phyloP scores from a whole-genome alignment of 352 stramenopile genomes.

The Phytopythium aichiense region DNA sequence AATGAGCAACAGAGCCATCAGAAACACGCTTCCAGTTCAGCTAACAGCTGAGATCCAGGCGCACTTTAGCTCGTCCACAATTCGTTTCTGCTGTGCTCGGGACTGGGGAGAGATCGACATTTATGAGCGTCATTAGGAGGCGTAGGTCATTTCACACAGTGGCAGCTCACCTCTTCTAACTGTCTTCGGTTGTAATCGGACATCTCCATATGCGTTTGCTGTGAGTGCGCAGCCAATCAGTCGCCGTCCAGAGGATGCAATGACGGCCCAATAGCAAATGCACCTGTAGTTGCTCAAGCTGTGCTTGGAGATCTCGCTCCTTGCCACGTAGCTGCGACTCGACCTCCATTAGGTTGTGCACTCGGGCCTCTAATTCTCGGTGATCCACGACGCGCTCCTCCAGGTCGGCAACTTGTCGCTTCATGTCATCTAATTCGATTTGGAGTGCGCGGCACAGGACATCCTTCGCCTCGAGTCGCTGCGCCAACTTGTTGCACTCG shows the following conservation, averaged over 20 bases:
- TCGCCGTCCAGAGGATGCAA: not conserved
- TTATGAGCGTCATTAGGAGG: not conserved
- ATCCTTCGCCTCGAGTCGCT: constrained; percentile 51
- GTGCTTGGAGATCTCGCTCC: constrained; percentile 25
- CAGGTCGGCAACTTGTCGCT: constrained; percentile 29
- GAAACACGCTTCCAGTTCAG: not conserved
- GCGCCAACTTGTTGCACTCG: constrained; percentile 43
- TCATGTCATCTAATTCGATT: constrained; percentile 49
- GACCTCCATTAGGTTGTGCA: constrained; percentile 37
- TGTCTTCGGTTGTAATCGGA: constrained; percentile 32
- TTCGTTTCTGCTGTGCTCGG: constrained; percentile 40
- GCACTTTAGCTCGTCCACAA: constrained; percentile 60
- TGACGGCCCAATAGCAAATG: not conserved
- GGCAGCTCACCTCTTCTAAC: constrained; percentile 31
- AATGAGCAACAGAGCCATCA: not conserved
- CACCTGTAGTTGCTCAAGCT: constrained; percentile 36
- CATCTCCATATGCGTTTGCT: constrained; percentile 51
- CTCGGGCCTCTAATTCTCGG: constrained; percentile 27
- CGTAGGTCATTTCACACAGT: not conserved
- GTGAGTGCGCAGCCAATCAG: not conserved
- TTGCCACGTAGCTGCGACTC: constrained; percentile 23
- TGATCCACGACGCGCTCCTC: constrained; percentile 33
- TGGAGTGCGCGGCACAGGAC: constrained; percentile 43
- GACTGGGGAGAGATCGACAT: constrained; percentile 13
- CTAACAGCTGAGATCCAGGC: not conserved